These are phyloP conservation scores for Paspalum vaginatum DNA, from an alignment of 176 grass and related monocot species.

Conservation along the genomic window DNA sequence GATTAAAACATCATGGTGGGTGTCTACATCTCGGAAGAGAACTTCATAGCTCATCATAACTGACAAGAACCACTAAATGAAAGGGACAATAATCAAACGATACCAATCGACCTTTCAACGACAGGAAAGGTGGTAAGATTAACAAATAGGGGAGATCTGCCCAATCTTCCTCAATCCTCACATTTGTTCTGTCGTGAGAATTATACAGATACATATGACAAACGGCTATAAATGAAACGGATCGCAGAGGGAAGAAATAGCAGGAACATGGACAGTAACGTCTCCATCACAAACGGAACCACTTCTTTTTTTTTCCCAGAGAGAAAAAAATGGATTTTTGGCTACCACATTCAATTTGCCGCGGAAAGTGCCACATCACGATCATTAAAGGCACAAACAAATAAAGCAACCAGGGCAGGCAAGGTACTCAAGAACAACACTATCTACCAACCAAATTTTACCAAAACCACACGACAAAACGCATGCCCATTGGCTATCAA, in stretches of 20 bases:
- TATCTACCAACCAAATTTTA: slow-evolving; percentile 43
- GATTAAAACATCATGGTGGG: not conserved
- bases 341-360: slow-evolving; percentile 44
- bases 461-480: slow-evolving; percentile 16
- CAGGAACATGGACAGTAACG: slow-evolving; percentile 18
- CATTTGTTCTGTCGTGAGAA: not conserved
- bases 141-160: slow-evolving; percentile 9
- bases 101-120: slow-evolving; percentile 16
- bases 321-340: slow-evolving; percentile 35
- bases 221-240: slow-evolving; percentile 16
- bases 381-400: slow-evolving; percentile 38
- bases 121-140: not conserved
- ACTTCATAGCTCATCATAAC: not conserved
- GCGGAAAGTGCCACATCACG: slow-evolving; percentile 38
- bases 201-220: slow-evolving; percentile 13
- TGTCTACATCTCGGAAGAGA: not conserved
- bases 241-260: not conserved
- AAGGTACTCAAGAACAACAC: slow-evolving; percentile 34
- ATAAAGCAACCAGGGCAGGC: slow-evolving; percentile 28
- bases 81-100: not conserved
- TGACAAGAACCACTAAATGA: slow-evolving; percentile 8
- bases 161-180: not conserved
- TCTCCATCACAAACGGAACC: slow-evolving; percentile 39
- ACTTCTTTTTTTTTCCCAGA: not conserved
- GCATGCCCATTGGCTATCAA: slow-evolving; percentile 21